Conservation (phyloP, 768 basidiomycete species). For the Lentinula raphanica region DNA sequence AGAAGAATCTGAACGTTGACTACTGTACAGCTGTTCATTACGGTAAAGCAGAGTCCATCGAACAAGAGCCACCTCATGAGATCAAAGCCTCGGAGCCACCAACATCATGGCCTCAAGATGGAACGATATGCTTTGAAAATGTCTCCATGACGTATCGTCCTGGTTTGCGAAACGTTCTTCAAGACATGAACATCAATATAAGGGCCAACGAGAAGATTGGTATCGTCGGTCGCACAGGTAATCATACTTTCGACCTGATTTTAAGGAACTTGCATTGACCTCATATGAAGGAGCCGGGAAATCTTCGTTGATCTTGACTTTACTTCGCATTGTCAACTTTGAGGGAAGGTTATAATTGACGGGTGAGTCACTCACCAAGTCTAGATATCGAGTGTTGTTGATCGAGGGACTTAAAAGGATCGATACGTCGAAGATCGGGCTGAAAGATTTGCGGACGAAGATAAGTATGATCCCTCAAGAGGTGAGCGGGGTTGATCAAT, state of each 20-base stretch:
- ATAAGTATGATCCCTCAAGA: constrained; percentile 69
- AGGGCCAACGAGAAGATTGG: constrained; percentile 71
- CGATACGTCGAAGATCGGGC: constrained; percentile 67
- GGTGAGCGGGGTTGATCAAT: constrained; percentile 30
- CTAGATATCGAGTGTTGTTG: not conserved
- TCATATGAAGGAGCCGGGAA: constrained; percentile 45
- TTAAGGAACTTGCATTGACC: not conserved
- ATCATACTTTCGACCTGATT: not conserved
- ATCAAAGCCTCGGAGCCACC: constrained; percentile 51
- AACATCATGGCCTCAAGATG: constrained; percentile 56
- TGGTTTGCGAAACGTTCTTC: constrained; percentile 65
- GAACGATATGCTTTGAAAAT: constrained; percentile 57
- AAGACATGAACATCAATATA: constrained; percentile 56
- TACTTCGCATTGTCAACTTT: constrained; percentile 69
- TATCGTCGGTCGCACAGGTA: constrained; percentile 52
- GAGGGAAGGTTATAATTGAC: constrained; percentile 62
- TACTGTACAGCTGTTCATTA: constrained; percentile 52
- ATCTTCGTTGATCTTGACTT: constrained; percentile 56
- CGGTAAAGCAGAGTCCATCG: constrained; percentile 40
- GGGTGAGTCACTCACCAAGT: constrained; percentile 32
- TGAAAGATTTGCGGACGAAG: constrained; percentile 54
- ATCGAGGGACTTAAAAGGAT: constrained; percentile 29
- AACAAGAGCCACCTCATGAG: constrained; percentile 63
- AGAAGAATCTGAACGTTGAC: not conserved
- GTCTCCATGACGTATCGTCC: constrained; percentile 60